Conservation (phyloP, 2,329 filamentous ascomycete genomes). For the Penicillium sp. region DNA sequence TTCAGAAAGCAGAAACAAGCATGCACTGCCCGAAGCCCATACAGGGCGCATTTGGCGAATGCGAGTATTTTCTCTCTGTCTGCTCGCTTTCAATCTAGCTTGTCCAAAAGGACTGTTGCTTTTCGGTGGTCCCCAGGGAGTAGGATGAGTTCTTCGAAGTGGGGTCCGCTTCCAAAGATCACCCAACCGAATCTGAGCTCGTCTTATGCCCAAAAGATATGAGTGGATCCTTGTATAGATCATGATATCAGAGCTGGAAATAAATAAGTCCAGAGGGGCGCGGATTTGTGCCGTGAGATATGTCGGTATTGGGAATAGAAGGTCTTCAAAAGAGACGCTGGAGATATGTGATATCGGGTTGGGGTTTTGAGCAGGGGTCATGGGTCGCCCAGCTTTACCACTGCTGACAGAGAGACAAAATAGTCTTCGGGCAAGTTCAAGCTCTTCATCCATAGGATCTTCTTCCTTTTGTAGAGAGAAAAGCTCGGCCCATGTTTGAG, state of each 20-base stretch:
- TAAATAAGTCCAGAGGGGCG: slow-evolving; percentile 84
- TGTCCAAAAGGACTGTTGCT: slow-evolving; percentile 64
- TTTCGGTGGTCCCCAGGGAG: slow-evolving; percentile 66
- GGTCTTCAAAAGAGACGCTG: slow-evolving; percentile 66
- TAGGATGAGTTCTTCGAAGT: slow-evolving; percentile 74
- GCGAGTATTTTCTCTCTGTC: slow-evolving; percentile 65
- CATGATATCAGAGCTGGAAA: slow-evolving; percentile 73
- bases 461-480: slow-evolving; percentile 78
- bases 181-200: slow-evolving; percentile 81
- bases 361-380: slow-evolving; percentile 22
- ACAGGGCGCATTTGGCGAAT: slow-evolving; percentile 72
- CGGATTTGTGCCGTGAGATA: slow-evolving; percentile 71
- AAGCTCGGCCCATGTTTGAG: slow-evolving; percentile 76
- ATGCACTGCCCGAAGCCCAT: slow-evolving; percentile 87
- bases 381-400: slow-evolving; percentile 34
- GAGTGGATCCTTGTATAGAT: slow-evolving; percentile 83
- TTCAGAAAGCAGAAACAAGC: slow-evolving; percentile 86
- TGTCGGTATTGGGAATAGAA: slow-evolving; percentile 78
- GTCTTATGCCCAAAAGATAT: slow-evolving; percentile 81
- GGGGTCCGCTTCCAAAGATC: slow-evolving; percentile 84
- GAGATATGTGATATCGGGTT: slow-evolving; percentile 41
- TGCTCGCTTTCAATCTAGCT: slow-evolving; percentile 61
- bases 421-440: slow-evolving; percentile 80
- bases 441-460: slow-evolving; percentile 69
- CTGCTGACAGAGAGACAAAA: slow-evolving; percentile 62